Evolutionary conservation across 768 basidiomycete species (phyloP).

Genomic region (Auriculariales sp.): DNA sequence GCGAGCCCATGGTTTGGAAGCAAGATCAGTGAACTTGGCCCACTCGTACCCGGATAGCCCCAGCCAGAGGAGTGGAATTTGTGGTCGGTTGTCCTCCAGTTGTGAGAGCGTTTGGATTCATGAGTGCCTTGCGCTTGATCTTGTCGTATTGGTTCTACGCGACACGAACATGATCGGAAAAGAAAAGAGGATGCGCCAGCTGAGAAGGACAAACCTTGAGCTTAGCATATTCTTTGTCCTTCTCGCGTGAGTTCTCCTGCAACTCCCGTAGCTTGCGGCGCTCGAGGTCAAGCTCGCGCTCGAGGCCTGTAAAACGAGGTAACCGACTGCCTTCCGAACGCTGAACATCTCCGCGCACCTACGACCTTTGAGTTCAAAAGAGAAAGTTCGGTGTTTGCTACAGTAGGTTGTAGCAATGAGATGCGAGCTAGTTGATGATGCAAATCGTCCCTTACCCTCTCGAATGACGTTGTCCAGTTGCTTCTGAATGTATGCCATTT

Average conservation of each 20-base stretch:
- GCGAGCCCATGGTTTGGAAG: conserved; percentile 4
- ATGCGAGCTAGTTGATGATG: background rate
- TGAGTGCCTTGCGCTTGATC: conserved; percentile 65
- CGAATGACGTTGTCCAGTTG: conserved; percentile 73
- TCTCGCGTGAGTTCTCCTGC: conserved; percentile 58
- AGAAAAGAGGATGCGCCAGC: background rate
- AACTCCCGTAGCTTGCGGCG: conserved; percentile 58
- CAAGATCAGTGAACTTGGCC: background rate
- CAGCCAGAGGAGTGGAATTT: conserved; percentile 9
- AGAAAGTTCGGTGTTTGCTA: conserved; percentile 66
- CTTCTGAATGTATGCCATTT: conserved; percentile 69
- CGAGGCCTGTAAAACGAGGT: conserved; percentile 46
- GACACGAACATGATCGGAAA: background rate
- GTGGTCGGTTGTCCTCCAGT: conserved; percentile 8
- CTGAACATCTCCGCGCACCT: conserved; percentile 38
- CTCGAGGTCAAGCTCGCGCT: conserved; percentile 70
- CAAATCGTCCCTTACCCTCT: conserved; percentile 43
- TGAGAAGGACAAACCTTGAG: conserved; percentile 40
- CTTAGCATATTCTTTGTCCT: conserved; percentile 79
- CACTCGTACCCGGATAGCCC: conserved; percentile 4
- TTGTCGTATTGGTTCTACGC: conserved; percentile 62
- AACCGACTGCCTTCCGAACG: too few relatives aligned
- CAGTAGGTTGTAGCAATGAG: background rate
- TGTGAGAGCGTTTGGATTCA: conserved; percentile 25
- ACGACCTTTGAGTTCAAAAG: conserved; percentile 54